A percentile compares a stretch with the other conserved stretches of the same genome.
These are phyloP conservation scores for Eutypa lata DNA, from an alignment of 2,329 filamentous ascomycete species.

Conservation along the genomic window DNA sequence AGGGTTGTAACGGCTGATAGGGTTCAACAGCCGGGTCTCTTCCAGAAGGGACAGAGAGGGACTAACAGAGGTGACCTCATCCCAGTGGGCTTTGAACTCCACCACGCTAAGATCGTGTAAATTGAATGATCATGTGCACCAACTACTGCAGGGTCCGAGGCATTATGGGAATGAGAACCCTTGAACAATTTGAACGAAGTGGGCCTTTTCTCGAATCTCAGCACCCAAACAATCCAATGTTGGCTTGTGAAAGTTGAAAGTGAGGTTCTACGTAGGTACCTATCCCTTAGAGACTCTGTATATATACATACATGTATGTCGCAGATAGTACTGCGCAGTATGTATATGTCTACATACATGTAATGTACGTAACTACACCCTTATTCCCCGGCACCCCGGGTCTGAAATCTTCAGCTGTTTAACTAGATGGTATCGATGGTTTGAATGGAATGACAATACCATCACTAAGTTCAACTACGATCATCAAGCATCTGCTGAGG, in stretches of 20 bases:
- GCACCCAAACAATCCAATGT: not conserved
- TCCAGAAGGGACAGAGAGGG: not conserved
- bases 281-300: no score
- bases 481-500: no score
- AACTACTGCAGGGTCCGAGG: not conserved
- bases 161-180: not conserved
- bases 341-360: no score
- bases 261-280: no score
- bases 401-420: no score
- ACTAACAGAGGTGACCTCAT: not conserved
- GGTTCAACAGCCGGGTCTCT: not conserved
- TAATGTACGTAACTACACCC: no score
- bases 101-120: not conserved
- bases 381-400: no score
- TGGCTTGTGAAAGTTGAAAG: not conserved
- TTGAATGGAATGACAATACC: no score
- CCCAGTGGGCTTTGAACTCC: not conserved
- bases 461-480: no score
- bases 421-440: no score
- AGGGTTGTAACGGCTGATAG: not conserved
- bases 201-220: not conserved
- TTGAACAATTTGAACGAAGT: not conserved
- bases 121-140: constrained; percentile 1
- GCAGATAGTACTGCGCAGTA: no score
- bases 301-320: no score